Evolutionary conservation across 148 eudicot genomes (phyloP), one percentile per base, ranked within the genome.

Genomic region (Rhododendron ferrugineum): DNA sequence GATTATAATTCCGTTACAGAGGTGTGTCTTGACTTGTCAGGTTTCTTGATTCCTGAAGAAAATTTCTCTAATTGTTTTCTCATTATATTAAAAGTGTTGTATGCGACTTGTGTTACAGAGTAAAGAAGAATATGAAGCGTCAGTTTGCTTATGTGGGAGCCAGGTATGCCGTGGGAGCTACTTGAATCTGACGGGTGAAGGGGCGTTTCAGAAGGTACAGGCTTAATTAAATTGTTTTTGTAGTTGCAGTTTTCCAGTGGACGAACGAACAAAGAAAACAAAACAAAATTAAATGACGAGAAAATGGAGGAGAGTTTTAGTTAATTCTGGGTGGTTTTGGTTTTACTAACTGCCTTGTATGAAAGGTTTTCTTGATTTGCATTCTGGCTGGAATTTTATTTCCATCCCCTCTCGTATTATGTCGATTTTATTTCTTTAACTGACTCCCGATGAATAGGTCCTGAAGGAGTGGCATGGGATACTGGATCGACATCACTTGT

Each of bases 81-180:
- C 14, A 18, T 32, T n/a, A 26, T 50, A 34, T 20, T 68, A 42
- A 56, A 5, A 60, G 16, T 16, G 37, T 52, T 89, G 49, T n/a
- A 5, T 60, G 83, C 84, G 82, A 44, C 84, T 62, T 87, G 26
- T 86, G 26, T 50, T 81, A 54, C 96, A 96, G 99, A 96, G 99
- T 84, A 96, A 95, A 92, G 98, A 95, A 88, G 99, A 96, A 88
- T 94, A 96, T 84, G 99, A 96, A 90, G 96, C 99, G 40, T 94
- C 99, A 54, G 97, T 96, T 86, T 96, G 99, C 89, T 92, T 96
- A 85, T 96, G 99, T 75, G 99, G 99, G 74, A 95, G 96, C 91
- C 98, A 95, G 89, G 97, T 95, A 87, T 96, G 99, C 89, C 99
- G 99, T 87, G 99, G 99, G 85, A 96, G 99, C 92, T 96, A 95